These are phyloP conservation scores for Artomyces pyxidatus DNA, from an alignment of 768 basidiomycete species.

Conservation along the genomic window DNA sequence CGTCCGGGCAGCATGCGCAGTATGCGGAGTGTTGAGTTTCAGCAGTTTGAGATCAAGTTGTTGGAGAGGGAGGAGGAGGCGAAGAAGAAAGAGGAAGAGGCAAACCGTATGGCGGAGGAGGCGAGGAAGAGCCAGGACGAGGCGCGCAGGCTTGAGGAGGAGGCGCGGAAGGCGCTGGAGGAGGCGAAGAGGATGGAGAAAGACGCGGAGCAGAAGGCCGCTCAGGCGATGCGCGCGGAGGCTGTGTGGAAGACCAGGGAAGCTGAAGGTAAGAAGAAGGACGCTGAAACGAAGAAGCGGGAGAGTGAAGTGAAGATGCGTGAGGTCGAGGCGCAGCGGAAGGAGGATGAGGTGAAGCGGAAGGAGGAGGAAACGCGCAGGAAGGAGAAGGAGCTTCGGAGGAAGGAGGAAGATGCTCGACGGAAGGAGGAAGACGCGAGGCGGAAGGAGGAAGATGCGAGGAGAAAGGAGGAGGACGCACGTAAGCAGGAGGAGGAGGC, in stretches of 20 bases:
- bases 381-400: constrained; percentile 21
- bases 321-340: constrained; percentile 14
- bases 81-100: constrained; percentile 6
- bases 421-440: constrained; percentile 23
- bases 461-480: constrained; percentile 22
- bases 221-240: constrained; percentile 12
- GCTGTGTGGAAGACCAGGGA: constrained; percentile 8
- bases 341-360: constrained; percentile 18
- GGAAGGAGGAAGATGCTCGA: constrained; percentile 26
- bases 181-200: constrained; percentile 17
- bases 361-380: constrained; percentile 20
- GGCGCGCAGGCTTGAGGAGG: constrained; percentile 11
- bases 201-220: constrained; percentile 13
- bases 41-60: constrained; percentile 17
- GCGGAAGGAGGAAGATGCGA: constrained; percentile 23
- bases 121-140: constrained; percentile 25
- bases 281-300: constrained; percentile 24
- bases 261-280: constrained; percentile 12
- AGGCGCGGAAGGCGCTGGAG: constrained; percentile 23
- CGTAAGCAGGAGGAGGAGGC: not conserved
- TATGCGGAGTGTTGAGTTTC: constrained; percentile 12
- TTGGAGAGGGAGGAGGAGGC: constrained; percentile 13
- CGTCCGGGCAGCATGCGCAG: constrained; percentile 11
- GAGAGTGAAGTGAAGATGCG: constrained; percentile 23
- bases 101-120: constrained; percentile 17